Conservation (phyloP, 78 protist genomes). For the Dictyostelium brefeldianum region DNA sequence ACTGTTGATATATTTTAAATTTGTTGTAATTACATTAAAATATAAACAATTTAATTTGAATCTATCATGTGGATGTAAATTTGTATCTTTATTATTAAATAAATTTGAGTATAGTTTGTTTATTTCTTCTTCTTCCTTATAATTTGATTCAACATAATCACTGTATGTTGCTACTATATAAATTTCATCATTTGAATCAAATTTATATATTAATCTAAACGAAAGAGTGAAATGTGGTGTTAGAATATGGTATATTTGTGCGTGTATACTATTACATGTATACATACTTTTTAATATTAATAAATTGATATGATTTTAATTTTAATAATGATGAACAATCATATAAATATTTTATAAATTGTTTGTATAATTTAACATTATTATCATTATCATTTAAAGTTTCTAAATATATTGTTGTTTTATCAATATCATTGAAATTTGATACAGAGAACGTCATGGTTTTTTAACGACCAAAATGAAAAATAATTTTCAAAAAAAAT, state of each 20-base stretch:
- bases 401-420: background rate
- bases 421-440: background rate
- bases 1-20: no score
- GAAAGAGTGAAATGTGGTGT: no score
- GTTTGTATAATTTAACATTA: background rate
- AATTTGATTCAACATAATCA: constrained; percentile 2
- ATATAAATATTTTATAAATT: constrained; percentile 2
- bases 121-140: background rate
- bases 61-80: no score
- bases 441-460: background rate
- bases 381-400: no score
- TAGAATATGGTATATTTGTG: no score
- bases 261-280: background rate
- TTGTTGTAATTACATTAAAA: no score
- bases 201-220: background rate
- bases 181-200: background rate
- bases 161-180: background rate
- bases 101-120: background rate
- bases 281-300: background rate
- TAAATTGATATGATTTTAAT: background rate
- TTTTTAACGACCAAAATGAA: no score
- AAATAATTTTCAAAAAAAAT: background rate
- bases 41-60: no score
- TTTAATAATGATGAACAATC: background rate
- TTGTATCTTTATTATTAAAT: background rate